Base-by-base conservation (phyloP, 1,284 basidiomycete genomes). In the Cystobasidium pallidum region DNA sequence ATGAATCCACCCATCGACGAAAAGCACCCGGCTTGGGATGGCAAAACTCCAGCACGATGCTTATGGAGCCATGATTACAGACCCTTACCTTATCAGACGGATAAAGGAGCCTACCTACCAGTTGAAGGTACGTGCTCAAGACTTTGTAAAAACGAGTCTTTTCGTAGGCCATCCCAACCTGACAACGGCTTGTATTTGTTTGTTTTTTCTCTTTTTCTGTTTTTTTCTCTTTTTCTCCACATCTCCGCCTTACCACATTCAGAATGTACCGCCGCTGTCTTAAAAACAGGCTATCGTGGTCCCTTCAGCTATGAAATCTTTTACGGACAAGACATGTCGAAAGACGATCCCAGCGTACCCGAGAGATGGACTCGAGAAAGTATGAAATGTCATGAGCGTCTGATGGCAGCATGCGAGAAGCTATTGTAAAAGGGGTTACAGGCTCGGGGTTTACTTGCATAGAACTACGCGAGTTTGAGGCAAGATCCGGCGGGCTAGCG, bases 21-120 rank as follows among this genome's bases (percentile, higher is more conserved):
- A 49, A 70, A 68, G 19, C 54, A 70, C 41, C 66, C 72, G 8
- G 65, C 72, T 24, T 73, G 72, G 30, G 41, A 73, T 51, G 74
- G 74, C 30, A 51, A 63, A 7, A 47, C 73, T 10, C 70, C 74
- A 8, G 72, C 76, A 3, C 66, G 76, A n/a, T 73, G 74, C 2
- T 39, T 74, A 19, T 77, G 76, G 76, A 71, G 66, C n/a, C 71
- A 76, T 57, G 75, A 75, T 59, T 73, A 72, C 52, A 26, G 76
- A 7, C 76, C 76, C 0, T n/a, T 76, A 30, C 76, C 76, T 3
- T 76, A 74, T 57, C 32, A 66, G 30, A 66, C 72, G 17, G 72
- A 63, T 3, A 61, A 66, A 58, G 73, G 66, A 3, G 73, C 72
- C 0, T 77, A 77, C 63, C 57, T 77, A 21, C 74, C 75, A 13